These are phyloP conservation scores for Paracamarosporium sp. DNA, from an alignment of 2,329 filamentous ascomycete species.

Conservation along the genomic window DNA sequence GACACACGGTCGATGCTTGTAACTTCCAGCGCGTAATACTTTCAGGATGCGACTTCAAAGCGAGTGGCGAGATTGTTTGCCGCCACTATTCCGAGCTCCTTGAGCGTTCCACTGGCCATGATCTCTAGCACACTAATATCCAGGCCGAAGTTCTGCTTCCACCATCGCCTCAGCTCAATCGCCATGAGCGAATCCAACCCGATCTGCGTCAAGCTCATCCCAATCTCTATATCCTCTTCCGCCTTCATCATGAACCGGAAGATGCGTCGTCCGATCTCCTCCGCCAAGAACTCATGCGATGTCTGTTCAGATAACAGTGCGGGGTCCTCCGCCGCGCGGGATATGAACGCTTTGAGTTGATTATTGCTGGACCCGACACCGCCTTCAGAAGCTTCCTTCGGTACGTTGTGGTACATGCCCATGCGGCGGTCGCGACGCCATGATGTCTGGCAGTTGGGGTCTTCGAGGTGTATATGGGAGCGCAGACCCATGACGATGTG, in stretches of 20 bases:
- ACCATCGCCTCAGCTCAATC: constrained; percentile 51
- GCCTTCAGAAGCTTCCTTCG: not conserved
- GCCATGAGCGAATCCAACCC: constrained; percentile 43
- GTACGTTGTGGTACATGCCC: not conserved
- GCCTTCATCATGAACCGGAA: constrained; percentile 21
- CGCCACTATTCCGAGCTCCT: no score
- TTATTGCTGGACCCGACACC: not conserved
- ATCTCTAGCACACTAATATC: constrained; percentile 33
- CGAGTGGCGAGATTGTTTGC: no score
- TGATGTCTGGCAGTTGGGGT: not conserved
- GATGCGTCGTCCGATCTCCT: constrained; percentile 28
- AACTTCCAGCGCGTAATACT: no score
- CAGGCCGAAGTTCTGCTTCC: constrained; percentile 39
- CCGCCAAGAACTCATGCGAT: constrained; percentile 13
- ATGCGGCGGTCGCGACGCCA: not conserved
- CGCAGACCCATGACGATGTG: not conserved
- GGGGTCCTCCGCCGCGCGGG: not conserved
- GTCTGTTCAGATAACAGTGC: not conserved
- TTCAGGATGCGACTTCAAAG: no score
- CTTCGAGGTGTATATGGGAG: not conserved
- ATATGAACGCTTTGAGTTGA: not conserved
- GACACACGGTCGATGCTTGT: no score
- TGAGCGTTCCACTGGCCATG: no score
- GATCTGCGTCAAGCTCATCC: constrained; percentile 22
- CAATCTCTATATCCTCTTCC: constrained; percentile 26